A percentile compares a stretch with the other conserved stretches of the same genome.
These are phyloP conservation scores for Silybum marianum DNA, from an alignment of 129 eudicot genomes.

Conservation along the genomic window DNA sequence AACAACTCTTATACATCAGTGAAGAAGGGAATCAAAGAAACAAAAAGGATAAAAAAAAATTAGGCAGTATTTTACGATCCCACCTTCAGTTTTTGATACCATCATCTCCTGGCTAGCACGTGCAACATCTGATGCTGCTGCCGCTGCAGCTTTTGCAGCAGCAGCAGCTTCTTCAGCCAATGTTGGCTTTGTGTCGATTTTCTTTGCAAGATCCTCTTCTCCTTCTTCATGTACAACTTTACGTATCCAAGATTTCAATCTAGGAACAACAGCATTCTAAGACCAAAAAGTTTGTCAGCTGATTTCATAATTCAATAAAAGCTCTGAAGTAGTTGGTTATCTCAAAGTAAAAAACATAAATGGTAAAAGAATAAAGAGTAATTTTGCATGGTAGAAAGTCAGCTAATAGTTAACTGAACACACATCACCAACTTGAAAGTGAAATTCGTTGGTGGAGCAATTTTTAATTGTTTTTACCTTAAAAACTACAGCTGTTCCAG, in stretches of 20 bases:
- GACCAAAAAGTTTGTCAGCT: slow-evolving; percentile 5
- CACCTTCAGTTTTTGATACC: slow-evolving; percentile 76
- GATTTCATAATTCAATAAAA: slow-evolving; percentile 9
- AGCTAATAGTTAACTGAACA: background rate
- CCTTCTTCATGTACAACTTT: slow-evolving; percentile 74
- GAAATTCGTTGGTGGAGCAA: background rate
- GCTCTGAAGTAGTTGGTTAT: background rate
- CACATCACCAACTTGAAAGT: background rate
- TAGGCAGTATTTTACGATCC: background rate
- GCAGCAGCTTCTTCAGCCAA: slow-evolving; percentile 88
- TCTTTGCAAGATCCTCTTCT: slow-evolving; percentile 47
- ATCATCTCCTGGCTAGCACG: slow-evolving; percentile 84
- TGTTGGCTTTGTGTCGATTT: slow-evolving; percentile 52
- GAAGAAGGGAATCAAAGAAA: background rate
- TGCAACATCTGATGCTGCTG: slow-evolving; percentile 92
- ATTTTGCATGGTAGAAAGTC: background rate
- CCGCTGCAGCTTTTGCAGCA: slow-evolving; percentile 92
- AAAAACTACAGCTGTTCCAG: slow-evolving; percentile 83
- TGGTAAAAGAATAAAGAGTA: background rate
- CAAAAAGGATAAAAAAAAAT: background rate
- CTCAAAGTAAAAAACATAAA: background rate
- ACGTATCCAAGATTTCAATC: slow-evolving; percentile 91
- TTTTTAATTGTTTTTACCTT: slow-evolving; percentile 48
- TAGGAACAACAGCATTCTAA: slow-evolving; percentile 75
- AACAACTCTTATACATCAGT: background rate